A percentile compares a stretch with the other conserved stretches of the same genome.
Evolutionary conservation across 2,329 filamentous ascomycete species (phyloP).

Genomic region (Cryphonectria japonica): DNA sequence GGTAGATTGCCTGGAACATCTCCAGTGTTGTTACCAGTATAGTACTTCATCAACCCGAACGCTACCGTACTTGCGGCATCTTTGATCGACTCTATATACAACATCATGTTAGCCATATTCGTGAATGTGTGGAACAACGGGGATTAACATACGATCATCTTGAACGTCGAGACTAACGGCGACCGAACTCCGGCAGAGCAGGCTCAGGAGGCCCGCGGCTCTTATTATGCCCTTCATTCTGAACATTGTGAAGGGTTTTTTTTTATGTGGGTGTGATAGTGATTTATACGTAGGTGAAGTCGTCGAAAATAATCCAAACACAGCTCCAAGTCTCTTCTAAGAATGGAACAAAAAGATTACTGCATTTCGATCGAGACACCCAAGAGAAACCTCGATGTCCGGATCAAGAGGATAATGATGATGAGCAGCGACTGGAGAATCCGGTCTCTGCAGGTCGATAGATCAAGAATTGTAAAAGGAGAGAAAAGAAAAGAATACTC

Average conservation of each 20-base stretch:
- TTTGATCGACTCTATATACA: slow-evolving; percentile 52
- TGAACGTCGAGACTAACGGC: slow-evolving; percentile 33
- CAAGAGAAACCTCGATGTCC: background rate
- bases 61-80: slow-evolving; percentile 52
- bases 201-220: slow-evolving; percentile 28
- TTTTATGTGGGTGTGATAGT: background rate
- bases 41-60: slow-evolving; percentile 52
- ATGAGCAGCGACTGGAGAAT: slow-evolving; percentile 4
- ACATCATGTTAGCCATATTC: slow-evolving; percentile 38
- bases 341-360: background rate
- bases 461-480: background rate
- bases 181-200: slow-evolving; percentile 29
- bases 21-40: slow-evolving; percentile 62
- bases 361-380: background rate
- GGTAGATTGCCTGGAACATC: slow-evolving; percentile 62
- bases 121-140: background rate
- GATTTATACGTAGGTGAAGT: background rate
- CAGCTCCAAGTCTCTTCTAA: background rate
- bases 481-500: slow-evolving; percentile 34
- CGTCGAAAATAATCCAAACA: background rate
- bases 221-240: slow-evolving; percentile 32
- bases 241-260: background rate
- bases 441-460: background rate
- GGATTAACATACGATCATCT: slow-evolving; percentile 32
- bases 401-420: background rate